Percentiles rank a stretch among this genome's conserved stretches.
Conservation (phyloP, 2,329 filamentous ascomycete species). For the Rhynchosporium graminicola region DNA sequence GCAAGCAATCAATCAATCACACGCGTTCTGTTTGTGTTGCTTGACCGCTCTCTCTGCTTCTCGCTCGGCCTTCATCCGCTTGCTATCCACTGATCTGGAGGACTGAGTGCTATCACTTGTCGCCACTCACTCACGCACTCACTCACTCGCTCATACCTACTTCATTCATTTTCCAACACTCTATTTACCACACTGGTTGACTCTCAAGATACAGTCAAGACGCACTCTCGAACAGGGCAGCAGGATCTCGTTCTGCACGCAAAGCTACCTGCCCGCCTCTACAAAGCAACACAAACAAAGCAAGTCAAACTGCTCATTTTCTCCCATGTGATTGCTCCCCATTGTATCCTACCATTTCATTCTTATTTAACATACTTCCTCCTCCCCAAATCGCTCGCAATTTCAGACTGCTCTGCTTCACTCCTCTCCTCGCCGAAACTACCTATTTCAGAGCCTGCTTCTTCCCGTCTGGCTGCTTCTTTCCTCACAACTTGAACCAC, state of each 20-base stretch:
- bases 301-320: not conserved
- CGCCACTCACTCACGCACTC: too few species aligned
- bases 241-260: too few species aligned
- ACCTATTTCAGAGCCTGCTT: not conserved
- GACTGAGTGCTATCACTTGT: not conserved
- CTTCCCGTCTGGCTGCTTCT: not conserved
- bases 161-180: not conserved
- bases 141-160: too few species aligned
- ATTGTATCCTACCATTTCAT: not conserved
- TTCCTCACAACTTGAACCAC: conserved; percentile 3
- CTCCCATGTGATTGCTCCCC: not conserved
- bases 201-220: not conserved
- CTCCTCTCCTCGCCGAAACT: not conserved
- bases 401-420: not conserved
- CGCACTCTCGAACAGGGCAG: not conserved
- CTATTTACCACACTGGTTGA: not conserved
- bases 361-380: not conserved
- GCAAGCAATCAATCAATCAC: not conserved
- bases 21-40: conserved; percentile 4
- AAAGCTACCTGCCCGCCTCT: too few species aligned
- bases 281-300: not conserved
- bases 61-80: not conserved
- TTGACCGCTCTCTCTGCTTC: conserved; percentile 4
- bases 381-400: not conserved
- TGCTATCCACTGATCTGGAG: not conserved